Conservation (phyloP, 1,139 yeast genomes). For the Spathaspora sp. region DNA sequence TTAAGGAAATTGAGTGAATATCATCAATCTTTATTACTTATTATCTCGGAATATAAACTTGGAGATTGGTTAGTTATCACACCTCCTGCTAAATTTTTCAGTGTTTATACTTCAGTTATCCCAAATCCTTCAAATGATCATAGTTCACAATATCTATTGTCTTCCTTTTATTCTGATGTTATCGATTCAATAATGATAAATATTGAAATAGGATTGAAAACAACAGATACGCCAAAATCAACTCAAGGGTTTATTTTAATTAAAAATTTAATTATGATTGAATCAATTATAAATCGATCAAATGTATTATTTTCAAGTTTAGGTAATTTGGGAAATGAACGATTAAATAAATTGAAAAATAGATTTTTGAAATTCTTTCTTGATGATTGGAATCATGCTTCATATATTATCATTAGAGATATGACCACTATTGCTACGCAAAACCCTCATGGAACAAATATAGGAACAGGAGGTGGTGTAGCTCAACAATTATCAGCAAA, state of each 20-base stretch:
- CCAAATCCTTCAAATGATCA: conserved; percentile 31
- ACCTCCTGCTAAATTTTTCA: conserved; percentile 52
- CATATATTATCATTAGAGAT: conserved; percentile 68
- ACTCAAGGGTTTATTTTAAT: conserved; percentile 70
- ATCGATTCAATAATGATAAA: conserved; percentile 70
- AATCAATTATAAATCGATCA: conserved; percentile 67
- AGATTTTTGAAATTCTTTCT: conserved; percentile 74
- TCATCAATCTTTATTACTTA: conserved; percentile 49
- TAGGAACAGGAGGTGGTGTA: conserved; percentile 14
- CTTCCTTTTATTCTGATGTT: conserved; percentile 70
- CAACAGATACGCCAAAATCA: conserved; percentile 28
- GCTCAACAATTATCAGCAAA: conserved; percentile 48
- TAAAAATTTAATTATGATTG: conserved; percentile 71
- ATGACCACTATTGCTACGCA: conserved; percentile 49
- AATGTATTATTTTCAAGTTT: conserved; percentile 51
- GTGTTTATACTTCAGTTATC: conserved; percentile 49
- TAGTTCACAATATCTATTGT: conserved; percentile 50
- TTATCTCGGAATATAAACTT: conserved; percentile 52
- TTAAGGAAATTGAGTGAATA: conserved; percentile 66
- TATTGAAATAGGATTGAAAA: conserved; percentile 54
- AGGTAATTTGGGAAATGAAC: conserved; percentile 62
- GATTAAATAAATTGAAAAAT: conserved; percentile 70
- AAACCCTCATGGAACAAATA: conserved; percentile 8
- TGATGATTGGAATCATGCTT: conserved; percentile 82
- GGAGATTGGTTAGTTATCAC: conserved; percentile 70